Base-by-base conservation (phyloP, 306 rosid species). In the Ormosia semicastrata region DNA sequence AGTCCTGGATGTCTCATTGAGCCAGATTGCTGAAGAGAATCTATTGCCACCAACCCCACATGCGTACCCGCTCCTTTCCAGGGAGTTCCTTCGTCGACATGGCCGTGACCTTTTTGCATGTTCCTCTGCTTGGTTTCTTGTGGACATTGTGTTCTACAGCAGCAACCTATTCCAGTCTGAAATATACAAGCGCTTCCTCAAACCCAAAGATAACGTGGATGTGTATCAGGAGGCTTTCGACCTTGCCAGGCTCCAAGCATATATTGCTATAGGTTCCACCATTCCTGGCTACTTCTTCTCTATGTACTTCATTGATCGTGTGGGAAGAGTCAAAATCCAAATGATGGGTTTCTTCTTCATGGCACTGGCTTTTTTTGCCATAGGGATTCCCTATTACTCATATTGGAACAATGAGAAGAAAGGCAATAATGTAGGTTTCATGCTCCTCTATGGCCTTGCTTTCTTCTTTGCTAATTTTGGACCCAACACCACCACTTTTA, bases 401-500 rank as follows among this genome's bases (percentile, higher is more conserved):
- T 63, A 40, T 66, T 93, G 98, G 98, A 71, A 5, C 0, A 0
- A 10, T 0, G 0, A n/a, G 0, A 2, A 43, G 0, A 8, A 89
- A 0, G 0, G 72, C 1, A 3, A 13, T 0, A 41, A 86, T 3
- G 8, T 0, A 0, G 88, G 93, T 0, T 91, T 91, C 79, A 73
- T 94, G 80, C 37, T 88, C 37, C 83, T 91, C 30, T 94, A 91
- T 18, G 88, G 90, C 7, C 91, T 94, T 66, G 87, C 94, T 6
- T 91, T 94, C 76, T 94, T 94, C 89, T 94, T 91, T 66, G 84
- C 97, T 2, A 94, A 94, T 41, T 94, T 94, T 12, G 98, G 98
- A n/a, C 98, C 98, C 14, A 94, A 94, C 84, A 91, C 98, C n/a
- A 93, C 98, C 2, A 91, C 97, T 8, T 93, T 90, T 32, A 89